Conservation (phyloP, 2,329 filamentous ascomycete species). For the Podosphaera xanthii region DNA sequence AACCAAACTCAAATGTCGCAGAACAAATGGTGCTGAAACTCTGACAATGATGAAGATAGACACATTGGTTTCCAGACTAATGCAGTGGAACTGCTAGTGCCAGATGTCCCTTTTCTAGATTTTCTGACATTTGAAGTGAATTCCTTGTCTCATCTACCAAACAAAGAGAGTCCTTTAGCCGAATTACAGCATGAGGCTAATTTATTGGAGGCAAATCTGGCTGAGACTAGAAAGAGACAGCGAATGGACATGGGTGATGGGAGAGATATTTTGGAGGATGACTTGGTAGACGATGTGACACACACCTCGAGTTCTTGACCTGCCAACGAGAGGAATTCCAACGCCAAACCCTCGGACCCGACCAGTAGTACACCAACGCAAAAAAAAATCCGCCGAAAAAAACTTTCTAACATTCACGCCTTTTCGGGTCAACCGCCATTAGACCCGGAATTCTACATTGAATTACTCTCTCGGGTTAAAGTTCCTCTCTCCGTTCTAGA, state of each 20-base stretch:
- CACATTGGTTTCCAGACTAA: no score
- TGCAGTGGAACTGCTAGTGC: no score
- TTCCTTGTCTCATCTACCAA: no score
- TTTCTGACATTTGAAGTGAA: no score
- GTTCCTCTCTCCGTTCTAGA: not conserved
- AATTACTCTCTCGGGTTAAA: not conserved
- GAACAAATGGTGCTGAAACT: no score
- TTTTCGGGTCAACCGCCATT: not conserved
- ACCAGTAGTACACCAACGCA: not conserved
- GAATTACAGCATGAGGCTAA: not conserved
- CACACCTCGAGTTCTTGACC: not conserved
- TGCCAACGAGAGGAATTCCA: not conserved
- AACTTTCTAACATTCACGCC: not conserved
- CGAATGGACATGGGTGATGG: not conserved
- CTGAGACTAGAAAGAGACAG: not conserved
- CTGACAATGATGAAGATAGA: no score
- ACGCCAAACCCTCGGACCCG: not conserved
- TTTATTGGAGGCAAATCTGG: not conserved
- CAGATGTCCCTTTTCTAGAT: no score
- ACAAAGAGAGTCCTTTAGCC: no score
- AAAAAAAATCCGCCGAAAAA: not conserved
- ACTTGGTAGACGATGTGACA: not conserved
- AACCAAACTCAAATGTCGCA: no score
- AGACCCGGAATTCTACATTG: no score
- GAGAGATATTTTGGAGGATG: not conserved